Evolutionary conservation across 177 flowering plant genomes (phyloP), one percentile per base, ranked within the genome.

Genomic region (Vitis hybrid): DNA sequence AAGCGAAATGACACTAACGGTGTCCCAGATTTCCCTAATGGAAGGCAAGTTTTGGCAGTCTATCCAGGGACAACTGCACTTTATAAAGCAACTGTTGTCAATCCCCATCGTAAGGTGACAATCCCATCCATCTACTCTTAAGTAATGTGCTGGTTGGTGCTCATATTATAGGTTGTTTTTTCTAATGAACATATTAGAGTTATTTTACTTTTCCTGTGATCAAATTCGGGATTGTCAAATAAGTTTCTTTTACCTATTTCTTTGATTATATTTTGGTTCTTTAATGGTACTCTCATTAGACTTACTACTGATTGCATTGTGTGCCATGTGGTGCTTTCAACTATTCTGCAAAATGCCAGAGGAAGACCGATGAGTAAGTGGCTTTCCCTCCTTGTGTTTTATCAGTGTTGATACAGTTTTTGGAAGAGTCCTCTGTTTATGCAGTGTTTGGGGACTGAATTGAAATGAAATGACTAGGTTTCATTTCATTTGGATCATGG

Each of bases 351-450:
- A 70, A 50, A 29, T 63, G 69, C 16, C 87, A 90, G 98, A 91
- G 90, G 82, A 93, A 88, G 77, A 79, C 79, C 50, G 98, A 93
- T 49, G 97, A 91, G 98, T 93, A 88, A 91, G 98, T 86, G 71
- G 19, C 49, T 49, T 72, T 18, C 45, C 61, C 26, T 58, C 53
- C 65, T 20, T 63, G 45, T 67, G 4, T 63, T 71, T 22, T 20
- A 15, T 20, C 52, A 13, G 12, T 63, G n/a, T 7, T 68, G 11
- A 22, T 26, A 11, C 64, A n/a, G 19, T 50, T 50, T 26, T 26
- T 58, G 68, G 71, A 7, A 11, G 49, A 3, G 16, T 4, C 39
- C 39, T 34, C 39, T 34, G 5, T 34, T 34, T 34, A 34, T 34
- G 39, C 0, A 34, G 39, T 0, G 39, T 2, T 34, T 34, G 39